These are phyloP conservation scores for Macrolepiota dolichaula DNA, from an alignment of 768 basidiomycete species.

Conservation along the genomic window DNA sequence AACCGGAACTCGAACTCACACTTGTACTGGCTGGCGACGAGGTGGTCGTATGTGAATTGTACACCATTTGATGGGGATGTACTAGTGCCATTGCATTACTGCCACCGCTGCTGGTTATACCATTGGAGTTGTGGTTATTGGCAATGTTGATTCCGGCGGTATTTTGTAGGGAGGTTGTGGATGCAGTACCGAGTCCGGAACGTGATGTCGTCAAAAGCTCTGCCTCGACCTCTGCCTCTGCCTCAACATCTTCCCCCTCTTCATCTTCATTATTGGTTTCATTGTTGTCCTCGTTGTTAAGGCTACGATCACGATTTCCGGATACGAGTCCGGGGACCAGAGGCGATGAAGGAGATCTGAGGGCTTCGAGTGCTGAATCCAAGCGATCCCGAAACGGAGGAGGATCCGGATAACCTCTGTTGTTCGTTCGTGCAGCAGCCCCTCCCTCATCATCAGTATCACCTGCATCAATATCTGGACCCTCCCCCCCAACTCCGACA, in stretches of 20 bases:
- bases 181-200: background rate
- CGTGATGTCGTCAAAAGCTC: background rate
- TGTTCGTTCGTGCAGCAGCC: background rate
- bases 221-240: background rate
- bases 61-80: background rate
- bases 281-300: no score
- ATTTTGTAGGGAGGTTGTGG: background rate
- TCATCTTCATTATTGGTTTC: no score
- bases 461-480: background rate
- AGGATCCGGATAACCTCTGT: background rate
- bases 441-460: background rate
- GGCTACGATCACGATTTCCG: background rate
- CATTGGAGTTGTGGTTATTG: background rate
- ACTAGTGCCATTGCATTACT: background rate
- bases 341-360: slow-evolving; percentile 10
- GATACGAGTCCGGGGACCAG: slow-evolving; percentile 7
- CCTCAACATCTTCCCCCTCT: background rate
- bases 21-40: background rate
- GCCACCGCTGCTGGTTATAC: background rate
- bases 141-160: background rate
- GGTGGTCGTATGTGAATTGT: background rate
- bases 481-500: no score
- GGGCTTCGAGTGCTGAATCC: slow-evolving; percentile 9
- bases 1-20: background rate
- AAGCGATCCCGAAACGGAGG: slow-evolving; percentile 9